Evolutionary conservation across 2,329 filamentous ascomycete species (phyloP), one percentile per base, ranked within the genome.

Genomic region (Exserohilum turcica): DNA sequence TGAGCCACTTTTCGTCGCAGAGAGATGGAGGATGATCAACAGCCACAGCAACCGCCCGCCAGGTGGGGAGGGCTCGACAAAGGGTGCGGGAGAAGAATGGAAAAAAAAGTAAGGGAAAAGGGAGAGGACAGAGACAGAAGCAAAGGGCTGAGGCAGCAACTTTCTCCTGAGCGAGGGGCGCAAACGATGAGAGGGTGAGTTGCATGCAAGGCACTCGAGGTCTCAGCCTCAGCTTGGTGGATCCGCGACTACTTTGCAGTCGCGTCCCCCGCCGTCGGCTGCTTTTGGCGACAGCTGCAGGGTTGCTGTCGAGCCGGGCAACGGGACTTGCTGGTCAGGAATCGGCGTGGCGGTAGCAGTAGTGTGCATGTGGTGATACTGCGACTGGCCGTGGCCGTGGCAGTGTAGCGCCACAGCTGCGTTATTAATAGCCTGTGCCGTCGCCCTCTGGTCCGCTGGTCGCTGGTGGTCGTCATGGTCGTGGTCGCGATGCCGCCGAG

Each of bases 181-280:
- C 21, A 24, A 52, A 38, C n/a, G 31, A 16, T 16, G n/a, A 28
- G 38, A 40, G 29, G 19, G n/a, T 27, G 42, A 24, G 21, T 24
- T 16, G 19, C 33, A 15, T 44, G n/a, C 28, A 18, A 44, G 42
- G 21, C 27, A 24, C 18, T 47, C 35, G 37, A 43, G 48, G 59
- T 61, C 57, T 61, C 59, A 59, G 56, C 56, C 56, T 56, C 53
- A 56, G 53, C 53, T 56, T 47, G 48, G 53, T 37, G 48, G 42
- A 56, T 45, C 39, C 43, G 32, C 43, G 27, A 16, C 19, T 38
- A 19, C 43, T 54, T 50, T 50, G 45, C 40, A 43, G 50, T 56
- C 52, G 52, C 48, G 50, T 49, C 54, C 40, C 47, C 52, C 49
- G 40, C 53, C 39, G 32, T 46, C 49, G 32, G 43, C 37, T 50